Conservation (phyloP, 177 flowering plant genomes). For the Vitis hybrid region DNA sequence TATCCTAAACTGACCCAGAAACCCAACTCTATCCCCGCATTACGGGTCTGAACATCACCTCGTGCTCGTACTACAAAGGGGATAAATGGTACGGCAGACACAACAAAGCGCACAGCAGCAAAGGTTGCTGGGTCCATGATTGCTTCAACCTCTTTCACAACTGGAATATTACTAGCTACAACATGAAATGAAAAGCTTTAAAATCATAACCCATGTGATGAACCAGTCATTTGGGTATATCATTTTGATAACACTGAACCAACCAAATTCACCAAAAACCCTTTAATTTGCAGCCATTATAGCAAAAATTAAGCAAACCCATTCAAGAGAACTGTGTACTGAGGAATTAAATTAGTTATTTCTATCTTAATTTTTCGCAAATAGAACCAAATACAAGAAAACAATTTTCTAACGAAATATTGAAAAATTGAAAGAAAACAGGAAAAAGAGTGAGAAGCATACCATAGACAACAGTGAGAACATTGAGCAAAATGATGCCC, state of each 20-base stretch:
- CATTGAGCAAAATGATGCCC: slow-evolving; percentile 74
- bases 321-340: no score
- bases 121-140: slow-evolving; percentile 73
- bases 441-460: slow-evolving; percentile 8
- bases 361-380: background rate
- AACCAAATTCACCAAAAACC: background rate
- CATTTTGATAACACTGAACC: background rate
- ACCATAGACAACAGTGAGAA: slow-evolving; percentile 71
- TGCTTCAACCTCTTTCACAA: slow-evolving; percentile 79
- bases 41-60: slow-evolving; percentile 54
- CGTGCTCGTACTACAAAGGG: slow-evolving; percentile 58
- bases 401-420: background rate
- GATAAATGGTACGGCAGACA: slow-evolving; percentile 71
- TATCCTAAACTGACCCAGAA: slow-evolving; percentile 89
- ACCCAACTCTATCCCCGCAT: slow-evolving; percentile 82
- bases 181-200: background rate
- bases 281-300: background rate
- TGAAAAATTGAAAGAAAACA: background rate
- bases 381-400: background rate
- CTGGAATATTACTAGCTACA: slow-evolving; percentile 84
- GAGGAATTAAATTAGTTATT: no score
- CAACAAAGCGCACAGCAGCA: slow-evolving; percentile 61
- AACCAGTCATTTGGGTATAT: background rate
- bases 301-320: background rate
- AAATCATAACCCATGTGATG: background rate